These are phyloP conservation scores for Earliella scabrosa DNA, from an alignment of 1,284 basidiomycete genomes.

Conservation along the genomic window DNA sequence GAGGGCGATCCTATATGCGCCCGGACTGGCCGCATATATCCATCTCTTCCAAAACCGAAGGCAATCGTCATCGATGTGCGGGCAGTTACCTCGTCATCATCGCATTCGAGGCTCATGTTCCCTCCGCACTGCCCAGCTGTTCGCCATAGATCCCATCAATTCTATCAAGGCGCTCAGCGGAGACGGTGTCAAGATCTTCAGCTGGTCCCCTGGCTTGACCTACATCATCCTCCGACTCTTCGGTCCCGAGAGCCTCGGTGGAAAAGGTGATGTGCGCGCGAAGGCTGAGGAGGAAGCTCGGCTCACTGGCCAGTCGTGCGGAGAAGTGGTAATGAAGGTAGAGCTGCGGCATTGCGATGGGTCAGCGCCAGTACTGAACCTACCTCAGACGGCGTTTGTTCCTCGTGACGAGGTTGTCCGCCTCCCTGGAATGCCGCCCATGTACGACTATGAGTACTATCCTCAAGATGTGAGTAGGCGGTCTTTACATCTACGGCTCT, in stretches of 20 bases:
- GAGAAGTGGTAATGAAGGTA: conserved; percentile 21
- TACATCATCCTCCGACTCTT: conserved; percentile 13
- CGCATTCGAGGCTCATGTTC: neutral
- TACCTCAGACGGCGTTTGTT: conserved; percentile 9
- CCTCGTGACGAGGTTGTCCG: conserved; percentile 10
- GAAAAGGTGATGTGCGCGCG: conserved; percentile 17
- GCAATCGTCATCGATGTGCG: conserved; percentile 17
- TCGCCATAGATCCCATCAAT: conserved; percentile 12
- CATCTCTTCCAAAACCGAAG: conserved; percentile 3
- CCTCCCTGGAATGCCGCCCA: conserved; percentile 24
- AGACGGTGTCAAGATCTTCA: conserved; percentile 18
- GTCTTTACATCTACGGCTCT: too few relatives aligned
- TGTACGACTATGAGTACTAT: conserved; percentile 28
- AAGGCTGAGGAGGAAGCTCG: conserved; percentile 17
- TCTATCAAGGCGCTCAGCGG: conserved; percentile 1
- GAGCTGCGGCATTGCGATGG: neutral
- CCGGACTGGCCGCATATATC: conserved; percentile 2
- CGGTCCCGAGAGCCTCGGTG: conserved; percentile 20
- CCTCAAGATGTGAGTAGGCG: conserved; percentile 25
- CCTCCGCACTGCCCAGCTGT: conserved; percentile 23
- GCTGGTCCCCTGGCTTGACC: conserved; percentile 16
- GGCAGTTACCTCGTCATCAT: too few relatives aligned
- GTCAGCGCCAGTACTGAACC: neutral
- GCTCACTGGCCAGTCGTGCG: conserved; percentile 9
- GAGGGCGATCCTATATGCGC: conserved; percentile 7